Conservation (phyloP, 192 early-diverging fungal species). For the Podila horticola region DNA sequence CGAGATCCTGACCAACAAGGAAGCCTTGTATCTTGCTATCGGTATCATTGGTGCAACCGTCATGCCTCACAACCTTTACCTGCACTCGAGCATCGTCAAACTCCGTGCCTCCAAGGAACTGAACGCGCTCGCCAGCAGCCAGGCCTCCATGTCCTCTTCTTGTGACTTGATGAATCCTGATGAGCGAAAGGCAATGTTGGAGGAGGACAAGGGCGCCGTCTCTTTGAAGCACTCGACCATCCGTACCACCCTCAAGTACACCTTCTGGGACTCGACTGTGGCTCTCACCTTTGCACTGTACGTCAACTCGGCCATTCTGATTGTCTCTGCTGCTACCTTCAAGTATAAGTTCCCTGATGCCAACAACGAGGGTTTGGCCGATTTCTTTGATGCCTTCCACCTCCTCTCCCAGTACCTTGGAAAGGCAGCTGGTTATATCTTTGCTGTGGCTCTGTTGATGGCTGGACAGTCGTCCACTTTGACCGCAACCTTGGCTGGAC, state of each 20-base stretch:
- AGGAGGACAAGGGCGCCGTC: slow-evolving; percentile 26
- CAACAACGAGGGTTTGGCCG: slow-evolving; percentile 59
- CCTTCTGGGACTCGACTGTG: slow-evolving; percentile 70
- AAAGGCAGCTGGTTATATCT: slow-evolving; percentile 68
- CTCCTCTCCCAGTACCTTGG: slow-evolving; percentile 71
- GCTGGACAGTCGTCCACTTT: slow-evolving; percentile 82
- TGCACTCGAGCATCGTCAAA: slow-evolving; percentile 82
- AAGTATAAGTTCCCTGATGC: slow-evolving; percentile 53
- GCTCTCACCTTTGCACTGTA: slow-evolving; percentile 78
- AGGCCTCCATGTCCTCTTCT: slow-evolving; percentile 34
- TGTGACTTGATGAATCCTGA: slow-evolving; percentile 26
- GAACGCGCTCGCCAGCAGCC: slow-evolving; percentile 20
- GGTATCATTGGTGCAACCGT: slow-evolving; percentile 90
- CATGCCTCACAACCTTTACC: slow-evolving; percentile 89
- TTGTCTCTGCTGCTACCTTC: slow-evolving; percentile 81
- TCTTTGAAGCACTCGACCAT: slow-evolving; percentile 53
- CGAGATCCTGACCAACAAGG: slow-evolving; percentile 66
- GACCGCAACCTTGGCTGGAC: slow-evolving; percentile 88
- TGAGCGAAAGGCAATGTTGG: slow-evolving; percentile 10
- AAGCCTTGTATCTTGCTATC: slow-evolving; percentile 74
- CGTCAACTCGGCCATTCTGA: slow-evolving; percentile 84
- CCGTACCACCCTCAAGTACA: slow-evolving; percentile 59
- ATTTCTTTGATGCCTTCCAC: slow-evolving; percentile 73
- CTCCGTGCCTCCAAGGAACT: slow-evolving; percentile 55
- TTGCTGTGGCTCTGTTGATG: slow-evolving; percentile 81